Conservation (phyloP, 2,329 filamentous ascomycete species). For the Fusarium redolens region DNA sequence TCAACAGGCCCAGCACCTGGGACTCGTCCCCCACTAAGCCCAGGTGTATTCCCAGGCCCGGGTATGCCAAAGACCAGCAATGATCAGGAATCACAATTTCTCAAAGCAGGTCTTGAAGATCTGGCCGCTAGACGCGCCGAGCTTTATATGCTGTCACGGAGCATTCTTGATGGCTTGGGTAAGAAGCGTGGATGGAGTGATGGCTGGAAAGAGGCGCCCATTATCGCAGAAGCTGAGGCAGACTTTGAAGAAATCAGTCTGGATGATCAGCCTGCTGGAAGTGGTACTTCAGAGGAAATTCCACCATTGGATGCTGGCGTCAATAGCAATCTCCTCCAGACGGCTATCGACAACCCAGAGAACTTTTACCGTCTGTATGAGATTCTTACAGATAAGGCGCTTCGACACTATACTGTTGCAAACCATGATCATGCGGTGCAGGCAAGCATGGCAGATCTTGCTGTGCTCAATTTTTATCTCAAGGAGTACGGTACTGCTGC, state of each 20-base stretch:
- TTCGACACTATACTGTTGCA: constrained; percentile 84
- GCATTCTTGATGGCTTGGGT: constrained; percentile 80
- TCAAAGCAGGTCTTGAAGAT: constrained; percentile 78
- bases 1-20: constrained; percentile 50
- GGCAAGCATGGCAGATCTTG: constrained; percentile 84
- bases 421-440: constrained; percentile 82
- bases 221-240: constrained; percentile 58
- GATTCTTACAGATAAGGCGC: constrained; percentile 83
- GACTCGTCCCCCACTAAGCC: constrained; percentile 58
- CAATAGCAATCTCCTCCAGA: constrained; percentile 64
- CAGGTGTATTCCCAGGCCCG: constrained; percentile 64
- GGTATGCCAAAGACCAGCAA: constrained; percentile 57
- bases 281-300: constrained; percentile 13
- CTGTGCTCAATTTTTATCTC: constrained; percentile 82
- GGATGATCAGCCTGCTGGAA: constrained; percentile 51
- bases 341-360: constrained; percentile 69
- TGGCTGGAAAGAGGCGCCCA: constrained; percentile 74
- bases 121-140: constrained; percentile 86
- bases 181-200: constrained; percentile 79
- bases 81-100: constrained; percentile 58
- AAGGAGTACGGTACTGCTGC: constrained; percentile 80
- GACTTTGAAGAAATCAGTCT: constrained; percentile 70
- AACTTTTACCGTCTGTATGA: constrained; percentile 77
- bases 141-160: constrained; percentile 81
- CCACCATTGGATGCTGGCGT: constrained; percentile 50